Conservation (phyloP, 352 stramenopile genomes). For the Thalassiosira exigua region DNA sequence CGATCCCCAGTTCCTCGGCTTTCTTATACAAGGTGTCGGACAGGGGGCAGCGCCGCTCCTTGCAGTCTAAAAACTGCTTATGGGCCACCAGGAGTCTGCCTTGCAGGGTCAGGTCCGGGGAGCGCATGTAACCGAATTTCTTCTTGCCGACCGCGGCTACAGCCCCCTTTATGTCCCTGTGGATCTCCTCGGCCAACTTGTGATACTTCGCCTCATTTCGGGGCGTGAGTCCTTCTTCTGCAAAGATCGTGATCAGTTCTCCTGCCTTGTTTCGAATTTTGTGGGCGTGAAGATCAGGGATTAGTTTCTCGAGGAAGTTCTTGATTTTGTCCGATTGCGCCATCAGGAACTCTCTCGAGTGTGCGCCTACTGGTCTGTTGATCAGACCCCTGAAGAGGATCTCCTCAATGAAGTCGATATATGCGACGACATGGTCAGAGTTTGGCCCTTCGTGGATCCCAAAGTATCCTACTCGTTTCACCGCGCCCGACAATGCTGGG, state of each 20-base stretch:
- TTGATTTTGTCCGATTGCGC: constrained; percentile 24
- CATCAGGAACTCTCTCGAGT: constrained; percentile 17
- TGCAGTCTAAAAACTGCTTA: no score
- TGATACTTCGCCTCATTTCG: neutral
- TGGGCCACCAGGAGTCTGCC: no score
- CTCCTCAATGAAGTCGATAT: constrained; percentile 24
- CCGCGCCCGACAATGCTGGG: neutral
- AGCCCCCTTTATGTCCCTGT: neutral
- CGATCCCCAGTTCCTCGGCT: neutral
- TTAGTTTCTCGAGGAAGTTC: neutral
- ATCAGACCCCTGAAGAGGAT: constrained; percentile 16
- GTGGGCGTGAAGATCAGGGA: no score
- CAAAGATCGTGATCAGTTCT: neutral
- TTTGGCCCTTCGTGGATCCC: constrained; percentile 13
- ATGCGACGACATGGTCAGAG: constrained; percentile 16
- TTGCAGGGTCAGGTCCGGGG: constrained; percentile 15
- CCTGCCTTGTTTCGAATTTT: neutral
- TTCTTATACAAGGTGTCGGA: neutral
- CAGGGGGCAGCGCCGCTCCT: no score
- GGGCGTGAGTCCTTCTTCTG: neutral
- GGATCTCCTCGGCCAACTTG: constrained; percentile 4
- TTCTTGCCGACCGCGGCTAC: constrained; percentile 1
- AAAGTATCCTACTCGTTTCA: constrained; percentile 4
- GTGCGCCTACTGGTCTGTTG: constrained; percentile 1
- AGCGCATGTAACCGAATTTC: constrained; percentile 36